Conservation (phyloP, 2,329 filamentous ascomycete genomes). For the Trichoderma polysporum region DNA sequence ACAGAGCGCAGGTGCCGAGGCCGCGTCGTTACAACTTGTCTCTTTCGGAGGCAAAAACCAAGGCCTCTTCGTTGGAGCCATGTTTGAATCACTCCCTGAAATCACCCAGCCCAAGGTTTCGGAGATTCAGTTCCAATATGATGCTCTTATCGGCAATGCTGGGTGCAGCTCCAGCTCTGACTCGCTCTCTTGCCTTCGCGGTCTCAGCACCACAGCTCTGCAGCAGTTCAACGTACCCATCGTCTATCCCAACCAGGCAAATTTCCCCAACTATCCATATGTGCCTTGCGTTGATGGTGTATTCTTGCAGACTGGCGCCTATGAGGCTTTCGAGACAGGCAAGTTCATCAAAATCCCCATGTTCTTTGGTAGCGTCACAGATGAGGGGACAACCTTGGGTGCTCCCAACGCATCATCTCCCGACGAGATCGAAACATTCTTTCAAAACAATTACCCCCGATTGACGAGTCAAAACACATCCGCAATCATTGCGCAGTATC, state of each 20-base stretch:
- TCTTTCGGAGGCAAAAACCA: constrained; percentile 51
- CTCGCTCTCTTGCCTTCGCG: constrained; percentile 48
- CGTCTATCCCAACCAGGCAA: constrained; percentile 29
- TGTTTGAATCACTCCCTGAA: constrained; percentile 53
- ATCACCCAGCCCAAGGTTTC: constrained; percentile 43
- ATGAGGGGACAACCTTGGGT: constrained; percentile 39
- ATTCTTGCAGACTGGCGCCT: constrained; percentile 50
- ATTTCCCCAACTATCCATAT: constrained; percentile 51
- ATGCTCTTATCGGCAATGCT: constrained; percentile 8
- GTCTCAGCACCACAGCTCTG: constrained; percentile 41
- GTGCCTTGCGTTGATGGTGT: constrained; percentile 54
- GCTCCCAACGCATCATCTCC: constrained; percentile 15
- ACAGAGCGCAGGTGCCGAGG: constrained; percentile 65
- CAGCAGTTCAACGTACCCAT: constrained; percentile 45
- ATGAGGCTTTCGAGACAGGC: constrained; percentile 47
- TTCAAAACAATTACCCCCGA: constrained; percentile 13
- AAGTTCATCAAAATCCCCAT: constrained; percentile 55
- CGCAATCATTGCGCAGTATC: constrained; percentile 16
- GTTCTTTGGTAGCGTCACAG: constrained; percentile 44
- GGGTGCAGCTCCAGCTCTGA: constrained; percentile 30
- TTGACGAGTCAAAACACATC: constrained; percentile 5
- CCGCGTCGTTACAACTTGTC: constrained; percentile 62
- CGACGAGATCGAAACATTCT: constrained; percentile 1
- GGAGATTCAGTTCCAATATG: constrained; percentile 18
- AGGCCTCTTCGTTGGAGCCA: constrained; percentile 51